Evolutionary conservation across 2,329 filamentous ascomycete genomes (phyloP), one percentile per base, ranked within the genome.

Genomic region (Penicillium corylophilum): DNA sequence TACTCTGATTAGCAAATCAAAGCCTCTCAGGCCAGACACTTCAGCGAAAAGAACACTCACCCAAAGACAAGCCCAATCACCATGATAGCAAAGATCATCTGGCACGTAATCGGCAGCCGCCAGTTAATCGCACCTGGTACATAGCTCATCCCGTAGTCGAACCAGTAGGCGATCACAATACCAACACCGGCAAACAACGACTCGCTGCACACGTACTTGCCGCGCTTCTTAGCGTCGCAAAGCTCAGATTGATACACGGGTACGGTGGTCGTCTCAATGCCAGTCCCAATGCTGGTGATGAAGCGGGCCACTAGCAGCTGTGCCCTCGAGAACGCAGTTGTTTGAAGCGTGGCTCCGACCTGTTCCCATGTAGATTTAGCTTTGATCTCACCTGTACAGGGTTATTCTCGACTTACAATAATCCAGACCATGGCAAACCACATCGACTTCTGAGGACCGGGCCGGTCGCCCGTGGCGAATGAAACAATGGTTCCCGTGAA

Each of bases 251-350:
- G 77, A 49, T 77, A 75, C 61, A 68, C 69, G 1, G 71, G 70
- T 8, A 72, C 68, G 7, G 64, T 67, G 24, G 69, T 68, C 10
- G 66, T 69, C 54, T 68, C 65, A 56, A 78, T 70, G 2, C 79
- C 79, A 47, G 78, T 79, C 1, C 78, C 77, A 50, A 81, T 71
- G 4, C 77, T 79, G 3, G 77, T 78, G 28, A 81, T 70, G 45
- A 77, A 73, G 20, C 78, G 72, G 15, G 77, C 77, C 20, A 78
- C 69, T 31, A 73, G 67, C 26, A 73, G 48, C 22, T 73, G 70
- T 2, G 64, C 55, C 8, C 60, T 54, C 9, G 64, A 63, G 48
- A 60, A 71, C 3, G 68, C 56, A 35, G 64, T 62, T n/a, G 67
- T 65, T 56, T 73, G 71, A 36, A 71, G 52, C n/a, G 60, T 63